Conservation (phyloP, 164 flowering plant genomes). For the Santalum album region DNA sequence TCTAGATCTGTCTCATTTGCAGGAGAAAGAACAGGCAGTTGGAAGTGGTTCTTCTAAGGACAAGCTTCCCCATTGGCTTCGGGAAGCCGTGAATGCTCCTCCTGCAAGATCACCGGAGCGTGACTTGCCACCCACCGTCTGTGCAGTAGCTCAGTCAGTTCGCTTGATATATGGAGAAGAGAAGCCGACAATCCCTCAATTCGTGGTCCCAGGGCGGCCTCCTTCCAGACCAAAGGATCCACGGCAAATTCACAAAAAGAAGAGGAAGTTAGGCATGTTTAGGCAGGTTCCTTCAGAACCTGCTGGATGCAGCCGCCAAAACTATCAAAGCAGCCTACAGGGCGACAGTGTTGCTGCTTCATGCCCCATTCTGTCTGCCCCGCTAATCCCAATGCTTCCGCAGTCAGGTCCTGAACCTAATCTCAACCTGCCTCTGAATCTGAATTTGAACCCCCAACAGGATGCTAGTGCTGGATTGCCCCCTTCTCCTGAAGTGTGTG, state of each 20-base stretch:
- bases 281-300: conserved; percentile 16
- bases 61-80: conserved; percentile 96
- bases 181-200: conserved; percentile 69
- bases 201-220: conserved; percentile 68
- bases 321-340: conserved; percentile 12
- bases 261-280: conserved; percentile 22
- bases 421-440: conserved; percentile 24
- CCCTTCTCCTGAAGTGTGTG: conserved; percentile 58
- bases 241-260: conserved; percentile 43
- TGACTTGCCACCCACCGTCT: conserved; percentile 71
- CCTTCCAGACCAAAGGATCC: conserved; percentile 82
- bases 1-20: conserved; percentile 15
- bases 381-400: conserved; percentile 22
- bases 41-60: conserved; percentile 38
- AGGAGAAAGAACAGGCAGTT: conserved; percentile 30
- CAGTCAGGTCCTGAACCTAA: conserved; percentile 28
- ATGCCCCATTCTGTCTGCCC: conserved; percentile 20
- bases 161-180: conserved; percentile 76
- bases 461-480: conserved; percentile 27
- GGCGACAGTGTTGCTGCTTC: conserved; percentile 28
- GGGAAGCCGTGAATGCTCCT: conserved; percentile 70
- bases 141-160: conserved; percentile 87
- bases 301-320: conserved; percentile 24
- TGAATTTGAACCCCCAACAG: conserved; percentile 21
- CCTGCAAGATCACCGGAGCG: conserved; percentile 48